Evolutionary conservation across 1,139 yeast genomes (phyloP).

Genomic region (Pichia sp.): DNA sequence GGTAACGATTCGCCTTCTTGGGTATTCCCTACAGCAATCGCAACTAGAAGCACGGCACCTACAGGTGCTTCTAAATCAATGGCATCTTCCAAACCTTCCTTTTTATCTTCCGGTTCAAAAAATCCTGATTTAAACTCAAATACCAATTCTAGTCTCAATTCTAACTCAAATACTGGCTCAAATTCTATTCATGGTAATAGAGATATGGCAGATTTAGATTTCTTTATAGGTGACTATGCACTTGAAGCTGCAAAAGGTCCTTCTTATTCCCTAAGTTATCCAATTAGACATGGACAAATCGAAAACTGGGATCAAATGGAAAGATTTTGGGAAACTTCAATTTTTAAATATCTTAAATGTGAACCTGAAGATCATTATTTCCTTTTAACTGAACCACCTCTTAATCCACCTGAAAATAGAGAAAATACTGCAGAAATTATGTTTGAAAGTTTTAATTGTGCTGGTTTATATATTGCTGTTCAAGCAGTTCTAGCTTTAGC

Average conservation of each 20-base stretch:
- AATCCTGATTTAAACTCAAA: too few species aligned
- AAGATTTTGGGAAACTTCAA: constrained; percentile 96
- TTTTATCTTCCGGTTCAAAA: constrained; percentile 21
- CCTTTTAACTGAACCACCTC: constrained; percentile 93
- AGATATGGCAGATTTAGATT: constrained; percentile 93
- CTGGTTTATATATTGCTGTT: constrained; percentile 95
- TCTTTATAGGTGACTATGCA: constrained; percentile 95
- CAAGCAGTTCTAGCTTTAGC: constrained; percentile 98
- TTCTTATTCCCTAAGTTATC: constrained; percentile 81
- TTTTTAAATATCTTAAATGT: constrained; percentile 90
- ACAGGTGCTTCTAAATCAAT: constrained; percentile 31
- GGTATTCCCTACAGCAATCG: constrained; percentile 96
- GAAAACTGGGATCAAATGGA: constrained; percentile 99
- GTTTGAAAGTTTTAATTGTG: constrained; percentile 98
- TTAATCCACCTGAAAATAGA: constrained; percentile 97
- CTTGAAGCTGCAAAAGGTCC: constrained; percentile 84
- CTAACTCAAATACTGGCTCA: constrained; percentile 31
- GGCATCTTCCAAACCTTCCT: constrained; percentile 30
- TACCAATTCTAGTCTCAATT: constrained; percentile 30
- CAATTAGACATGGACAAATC: constrained; percentile 94
- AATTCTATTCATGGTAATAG: constrained; percentile 33
- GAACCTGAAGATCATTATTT: constrained; percentile 99
- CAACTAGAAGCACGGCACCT: constrained; percentile 53
- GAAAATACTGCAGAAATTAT: constrained; percentile 97
- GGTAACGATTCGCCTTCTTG: constrained; percentile 98